phyloP scores from a whole-genome alignment of 768 basidiomycete species.

The Psilocybe cyanescens region DNA sequence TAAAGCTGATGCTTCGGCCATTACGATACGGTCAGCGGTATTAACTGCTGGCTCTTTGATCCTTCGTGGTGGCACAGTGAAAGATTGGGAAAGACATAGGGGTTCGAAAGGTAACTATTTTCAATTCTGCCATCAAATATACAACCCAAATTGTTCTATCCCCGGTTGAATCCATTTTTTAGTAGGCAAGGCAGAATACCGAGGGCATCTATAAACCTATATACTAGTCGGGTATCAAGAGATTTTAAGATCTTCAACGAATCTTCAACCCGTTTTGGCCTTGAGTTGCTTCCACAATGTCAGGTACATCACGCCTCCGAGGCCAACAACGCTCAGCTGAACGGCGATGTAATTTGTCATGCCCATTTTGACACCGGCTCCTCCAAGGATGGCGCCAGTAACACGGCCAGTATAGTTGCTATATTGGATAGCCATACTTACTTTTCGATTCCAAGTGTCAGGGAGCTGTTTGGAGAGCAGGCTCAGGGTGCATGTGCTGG shows the following conservation, averaged over 20 bases:
- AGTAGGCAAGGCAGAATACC: too few species aligned
- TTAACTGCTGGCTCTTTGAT: too few species aligned
- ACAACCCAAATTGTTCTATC: too few species aligned
- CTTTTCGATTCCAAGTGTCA: slow-evolving; percentile 57
- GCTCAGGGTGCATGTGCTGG: slow-evolving; percentile 71
- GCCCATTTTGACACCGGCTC: slow-evolving; percentile 59
- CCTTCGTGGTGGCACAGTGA: too few species aligned
- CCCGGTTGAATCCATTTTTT: too few species aligned
- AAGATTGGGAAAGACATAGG: too few species aligned
- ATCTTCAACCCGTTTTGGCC: slow-evolving; percentile 58
- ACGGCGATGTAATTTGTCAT: slow-evolving; percentile 64
- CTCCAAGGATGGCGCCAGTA: slow-evolving; percentile 71
- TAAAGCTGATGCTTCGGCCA: background rate
- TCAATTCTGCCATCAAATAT: too few species aligned
- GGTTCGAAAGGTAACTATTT: too few species aligned
- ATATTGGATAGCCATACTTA: slow-evolving; percentile 66
- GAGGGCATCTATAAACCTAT: too few species aligned
- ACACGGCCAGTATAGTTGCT: slow-evolving; percentile 71
- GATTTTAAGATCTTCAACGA: background rate
- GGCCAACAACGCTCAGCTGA: slow-evolving; percentile 61
- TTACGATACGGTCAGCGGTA: too few species aligned
- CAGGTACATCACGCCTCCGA: slow-evolving; percentile 57
- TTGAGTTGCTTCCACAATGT: slow-evolving; percentile 67
- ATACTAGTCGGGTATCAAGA: background rate
- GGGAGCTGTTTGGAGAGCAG: slow-evolving; percentile 73